phyloP scores from a whole-genome alignment of 139 green algal genomes.

The Chlamydomonas applanata region DNA sequence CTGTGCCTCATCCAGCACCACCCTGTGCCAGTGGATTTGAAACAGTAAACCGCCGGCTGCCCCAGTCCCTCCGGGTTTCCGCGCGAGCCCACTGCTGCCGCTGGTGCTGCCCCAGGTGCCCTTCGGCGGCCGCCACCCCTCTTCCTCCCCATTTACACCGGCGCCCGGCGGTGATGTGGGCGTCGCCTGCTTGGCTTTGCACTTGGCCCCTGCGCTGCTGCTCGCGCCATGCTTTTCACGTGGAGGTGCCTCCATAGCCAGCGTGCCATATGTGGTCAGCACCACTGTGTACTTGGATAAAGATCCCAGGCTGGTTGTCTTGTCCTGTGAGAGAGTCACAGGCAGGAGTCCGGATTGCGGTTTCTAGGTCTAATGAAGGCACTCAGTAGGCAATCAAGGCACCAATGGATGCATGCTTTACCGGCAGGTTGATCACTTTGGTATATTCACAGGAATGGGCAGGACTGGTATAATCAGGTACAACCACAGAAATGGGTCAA shows the following conservation, averaged over 20 bases:
- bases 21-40: constrained; percentile 61
- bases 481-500: too few species aligned
- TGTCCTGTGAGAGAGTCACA: too few species aligned
- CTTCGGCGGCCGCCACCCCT: background rate
- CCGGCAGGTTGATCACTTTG: too few species aligned
- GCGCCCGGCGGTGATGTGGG: too few species aligned
- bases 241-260: constrained; percentile 59
- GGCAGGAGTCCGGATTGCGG: too few species aligned
- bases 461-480: too few species aligned
- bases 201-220: constrained; percentile 5
- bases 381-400: too few species aligned
- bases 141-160: constrained; percentile 5
- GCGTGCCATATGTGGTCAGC: constrained; percentile 89
- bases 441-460: too few species aligned
- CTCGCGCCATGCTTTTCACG: constrained; percentile 12
- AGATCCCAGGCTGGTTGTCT: constrained; percentile 8
- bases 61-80: too few species aligned
- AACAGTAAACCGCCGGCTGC: constrained; percentile 44
- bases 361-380: too few species aligned
- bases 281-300: constrained; percentile 72
- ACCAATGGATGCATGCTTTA: too few species aligned
- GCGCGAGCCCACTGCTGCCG: background rate
- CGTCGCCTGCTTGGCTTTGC: background rate
- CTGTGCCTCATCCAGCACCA: constrained; percentile 94
- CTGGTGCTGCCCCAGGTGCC: constrained; percentile 1